These are phyloP conservation scores for Kandelia obovata DNA, from an alignment of 345 rosid species.

Conservation along the genomic window DNA sequence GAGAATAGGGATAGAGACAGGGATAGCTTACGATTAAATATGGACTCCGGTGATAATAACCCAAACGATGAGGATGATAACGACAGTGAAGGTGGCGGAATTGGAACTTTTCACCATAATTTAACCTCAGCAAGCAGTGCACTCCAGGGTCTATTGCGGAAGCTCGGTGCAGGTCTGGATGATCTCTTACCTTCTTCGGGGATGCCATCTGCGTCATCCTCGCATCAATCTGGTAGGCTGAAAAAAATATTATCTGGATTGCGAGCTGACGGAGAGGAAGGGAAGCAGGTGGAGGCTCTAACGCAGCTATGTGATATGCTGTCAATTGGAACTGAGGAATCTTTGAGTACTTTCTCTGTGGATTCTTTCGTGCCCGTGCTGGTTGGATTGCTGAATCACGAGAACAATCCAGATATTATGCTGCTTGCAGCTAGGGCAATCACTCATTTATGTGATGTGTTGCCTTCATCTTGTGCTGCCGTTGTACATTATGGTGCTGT, in stretches of 20 bases:
- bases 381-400: slow-evolving; percentile 85
- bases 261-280: slow-evolving; percentile 95
- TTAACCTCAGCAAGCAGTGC: slow-evolving; percentile 93
- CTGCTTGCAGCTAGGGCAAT: slow-evolving; percentile 98
- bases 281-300: slow-evolving; percentile 94
- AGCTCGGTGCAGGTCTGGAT: slow-evolving; percentile 96
- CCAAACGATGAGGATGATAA: slow-evolving; percentile 70
- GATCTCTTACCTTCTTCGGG: slow-evolving; percentile 81
- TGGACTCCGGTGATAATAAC: slow-evolving; percentile 40
- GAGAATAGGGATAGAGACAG: slow-evolving; percentile 42
- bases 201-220: slow-evolving; percentile 75
- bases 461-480: slow-evolving; percentile 96
- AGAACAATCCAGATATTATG: slow-evolving; percentile 96
- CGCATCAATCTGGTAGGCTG: slow-evolving; percentile 75
- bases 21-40: slow-evolving; percentile 46
- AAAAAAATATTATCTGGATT: slow-evolving; percentile 90
- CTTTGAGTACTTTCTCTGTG: slow-evolving; percentile 86
- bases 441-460: slow-evolving; percentile 90
- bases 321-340: slow-evolving; percentile 95
- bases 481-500: slow-evolving; percentile 98
- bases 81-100: slow-evolving; percentile 76
- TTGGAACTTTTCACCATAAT: slow-evolving; percentile 73
- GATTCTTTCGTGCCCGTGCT: slow-evolving; percentile 92
- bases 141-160: slow-evolving; percentile 79
- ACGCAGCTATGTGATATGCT: slow-evolving; percentile 97